Evolutionary conservation across 345 rosid species (phyloP), one percentile per base, ranked within the genome.

Genomic region (Pelargonium nanum): DNA sequence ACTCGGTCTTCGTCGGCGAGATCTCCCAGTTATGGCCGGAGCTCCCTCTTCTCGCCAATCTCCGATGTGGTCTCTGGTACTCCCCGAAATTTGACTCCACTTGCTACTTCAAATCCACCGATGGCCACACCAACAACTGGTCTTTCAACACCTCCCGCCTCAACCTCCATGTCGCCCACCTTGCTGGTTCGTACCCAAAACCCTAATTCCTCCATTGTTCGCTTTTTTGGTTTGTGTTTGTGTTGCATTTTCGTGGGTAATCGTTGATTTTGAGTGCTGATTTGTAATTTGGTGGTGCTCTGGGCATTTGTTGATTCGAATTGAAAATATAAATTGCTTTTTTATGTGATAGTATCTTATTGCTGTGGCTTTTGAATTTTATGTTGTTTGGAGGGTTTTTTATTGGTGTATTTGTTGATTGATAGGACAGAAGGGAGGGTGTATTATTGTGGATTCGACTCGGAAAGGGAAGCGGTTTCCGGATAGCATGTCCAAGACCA

Each of bases 11-110:
- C 55, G 84, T 91, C n/a, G 75, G 77, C 4, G 98, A 91, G 78
- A 89, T 91, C 66, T 67, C 84, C 0, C 87, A 81, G 80, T 64
- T 91, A 17, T 91, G 98, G 98, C 89, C 96, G 0, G 76, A 80
- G 19, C 89, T 92, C 44, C 95, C 91, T 66, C 81, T 86, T 53
- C 58, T 92, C 2, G 89, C 95, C 5, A 92, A 92, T 59, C 89
- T 92, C 53, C 98, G 98, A 1, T 92, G 98, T 69, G 98, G 98
- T 52, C 89, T 89, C 67, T 92, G 98, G 98, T 92, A 92, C 80
- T 82, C 86, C 13, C 54, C 81, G 22, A 68, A 58, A 23, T 86
- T 86, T 72, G 72, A 82, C 6, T 76, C 83, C 64, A 77, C 90
- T n/a, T 89, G 98, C 59, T 89, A 92, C 79, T 92, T 86, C 73